Conservation (phyloP, 2,329 filamentous ascomycete genomes). For the Xylariales sp. region DNA sequence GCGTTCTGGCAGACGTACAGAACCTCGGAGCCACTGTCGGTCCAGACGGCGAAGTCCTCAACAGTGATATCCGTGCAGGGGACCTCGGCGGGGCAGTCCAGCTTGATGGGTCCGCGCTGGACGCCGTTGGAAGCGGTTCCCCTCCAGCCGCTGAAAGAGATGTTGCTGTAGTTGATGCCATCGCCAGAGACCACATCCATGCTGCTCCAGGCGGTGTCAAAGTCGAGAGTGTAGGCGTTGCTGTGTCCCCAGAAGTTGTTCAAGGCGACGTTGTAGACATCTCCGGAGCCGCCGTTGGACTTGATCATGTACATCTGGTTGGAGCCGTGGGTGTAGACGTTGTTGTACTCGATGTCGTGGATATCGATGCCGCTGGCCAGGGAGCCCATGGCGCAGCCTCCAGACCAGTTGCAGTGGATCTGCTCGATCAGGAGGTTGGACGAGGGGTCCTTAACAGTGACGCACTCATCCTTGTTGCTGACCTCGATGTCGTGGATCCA, state of each 20-base stretch:
- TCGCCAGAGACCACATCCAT: constrained; percentile 35
- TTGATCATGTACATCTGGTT: constrained; percentile 65
- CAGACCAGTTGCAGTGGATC: constrained; percentile 59
- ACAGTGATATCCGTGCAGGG: constrained; percentile 50
- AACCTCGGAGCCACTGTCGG: constrained; percentile 35
- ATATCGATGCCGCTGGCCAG: constrained; percentile 41
- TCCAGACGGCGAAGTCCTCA: constrained; percentile 48
- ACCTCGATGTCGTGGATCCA: constrained; percentile 55
- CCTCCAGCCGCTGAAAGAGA: constrained; percentile 52
- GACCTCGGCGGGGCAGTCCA: constrained; percentile 42
- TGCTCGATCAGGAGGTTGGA: constrained; percentile 54
- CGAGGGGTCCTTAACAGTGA: constrained; percentile 50
- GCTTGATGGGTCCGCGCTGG: constrained; percentile 46
- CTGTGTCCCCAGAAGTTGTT: constrained; percentile 57
- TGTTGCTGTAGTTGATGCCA: constrained; percentile 47
- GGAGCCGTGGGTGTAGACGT: constrained; percentile 53
- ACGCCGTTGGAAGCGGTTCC: constrained; percentile 46
- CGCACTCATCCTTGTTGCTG: constrained; percentile 57
- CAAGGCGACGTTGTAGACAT: constrained; percentile 43
- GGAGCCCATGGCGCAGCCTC: constrained; percentile 50
- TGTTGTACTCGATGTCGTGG: constrained; percentile 47
- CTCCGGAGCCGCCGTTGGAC: constrained; percentile 52
- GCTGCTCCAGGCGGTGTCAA: constrained; percentile 49
- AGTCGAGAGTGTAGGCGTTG: constrained; percentile 54
- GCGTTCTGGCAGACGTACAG: constrained; percentile 36